Conservation (phyloP, 306 rosid genomes). For the Betula pendula region DNA sequence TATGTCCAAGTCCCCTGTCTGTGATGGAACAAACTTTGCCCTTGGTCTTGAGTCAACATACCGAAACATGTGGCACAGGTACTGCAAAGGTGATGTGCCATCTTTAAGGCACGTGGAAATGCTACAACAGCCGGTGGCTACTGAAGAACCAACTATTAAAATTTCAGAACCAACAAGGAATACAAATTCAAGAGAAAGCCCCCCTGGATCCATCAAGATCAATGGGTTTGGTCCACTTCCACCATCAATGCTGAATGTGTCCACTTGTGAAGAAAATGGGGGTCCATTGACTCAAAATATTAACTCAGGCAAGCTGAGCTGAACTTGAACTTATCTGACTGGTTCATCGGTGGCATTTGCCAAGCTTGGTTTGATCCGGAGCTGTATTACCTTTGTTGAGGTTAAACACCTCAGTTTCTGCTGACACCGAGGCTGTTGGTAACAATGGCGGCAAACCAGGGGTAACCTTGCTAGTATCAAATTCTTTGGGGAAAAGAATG, state of each 20-base stretch:
- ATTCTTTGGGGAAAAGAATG: conserved; percentile 36
- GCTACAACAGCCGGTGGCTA: conserved; percentile 41
- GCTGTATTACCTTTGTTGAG: conserved; percentile 32
- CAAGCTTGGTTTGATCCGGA: conserved; percentile 33
- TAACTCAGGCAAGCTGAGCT: conserved; percentile 37
- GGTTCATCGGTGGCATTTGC: conserved; percentile 7
- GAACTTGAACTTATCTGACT: conserved; percentile 35
- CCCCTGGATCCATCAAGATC: conserved; percentile 51
- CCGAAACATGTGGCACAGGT: conserved; percentile 80
- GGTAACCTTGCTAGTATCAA: conserved; percentile 32
- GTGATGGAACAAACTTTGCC: conserved; percentile 72
- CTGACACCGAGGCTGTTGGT: conserved; percentile 28
- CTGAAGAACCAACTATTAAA: conserved; percentile 32
- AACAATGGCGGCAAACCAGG: conserved; percentile 21
- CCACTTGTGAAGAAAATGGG: conserved; percentile 63
- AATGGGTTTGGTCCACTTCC: conserved; percentile 56
- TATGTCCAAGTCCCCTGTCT: conserved; percentile 82
- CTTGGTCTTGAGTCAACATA: conserved; percentile 69
- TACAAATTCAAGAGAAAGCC: conserved; percentile 36
- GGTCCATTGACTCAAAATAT: conserved; percentile 41
- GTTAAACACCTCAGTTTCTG: conserved; percentile 33
- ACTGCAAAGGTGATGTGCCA: conserved; percentile 91
- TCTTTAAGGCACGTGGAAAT: conserved; percentile 60
- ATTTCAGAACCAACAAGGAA: conserved; percentile 36
- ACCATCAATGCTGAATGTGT: conserved; percentile 25